phyloP scores from a whole-genome alignment of 371 early-diverging fungal species.

The Dinochytrium kinnereticum region DNA sequence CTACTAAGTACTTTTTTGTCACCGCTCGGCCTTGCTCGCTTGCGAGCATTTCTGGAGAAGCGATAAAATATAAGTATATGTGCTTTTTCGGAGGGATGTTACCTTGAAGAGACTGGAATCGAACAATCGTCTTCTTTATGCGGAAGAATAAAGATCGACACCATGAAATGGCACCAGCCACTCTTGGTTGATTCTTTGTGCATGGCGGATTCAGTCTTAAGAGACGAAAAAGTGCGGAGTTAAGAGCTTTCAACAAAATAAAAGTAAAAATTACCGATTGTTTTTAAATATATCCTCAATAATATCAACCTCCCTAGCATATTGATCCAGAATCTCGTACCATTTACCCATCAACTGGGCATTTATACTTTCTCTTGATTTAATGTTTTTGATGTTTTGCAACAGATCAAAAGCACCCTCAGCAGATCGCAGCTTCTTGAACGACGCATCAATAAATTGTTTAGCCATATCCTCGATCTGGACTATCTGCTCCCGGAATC shows the following conservation, averaged over 20 bases:
- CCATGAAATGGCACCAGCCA: constrained; percentile 66
- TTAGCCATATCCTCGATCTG: constrained; percentile 71
- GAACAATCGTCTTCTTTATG: constrained; percentile 65
- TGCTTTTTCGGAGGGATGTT: neutral
- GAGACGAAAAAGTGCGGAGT: too few species aligned
- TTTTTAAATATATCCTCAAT: constrained; percentile 62
- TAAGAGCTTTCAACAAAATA: neutral
- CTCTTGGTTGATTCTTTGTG: constrained; percentile 60
- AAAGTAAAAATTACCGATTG: constrained; percentile 38
- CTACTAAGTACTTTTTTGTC: constrained; percentile 60
- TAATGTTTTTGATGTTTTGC: constrained; percentile 66
- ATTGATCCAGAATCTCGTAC: constrained; percentile 66
- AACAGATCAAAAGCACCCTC: constrained; percentile 68
- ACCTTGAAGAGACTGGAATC: constrained; percentile 66
- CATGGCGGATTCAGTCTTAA: constrained; percentile 55
- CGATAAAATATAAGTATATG: neutral
- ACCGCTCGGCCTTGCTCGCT: constrained; percentile 62
- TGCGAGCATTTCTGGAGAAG: constrained; percentile 54
- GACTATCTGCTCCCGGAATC: constrained; percentile 65
- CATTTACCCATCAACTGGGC: constrained; percentile 66
- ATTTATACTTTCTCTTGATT: constrained; percentile 61
- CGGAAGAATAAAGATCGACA: constrained; percentile 57
- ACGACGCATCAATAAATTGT: constrained; percentile 66
- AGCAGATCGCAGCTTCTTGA: constrained; percentile 65
- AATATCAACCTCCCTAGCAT: constrained; percentile 61